Base-by-base conservation (phyloP, 176 grass and related monocot species). In the Elymus sibiricus region DNA sequence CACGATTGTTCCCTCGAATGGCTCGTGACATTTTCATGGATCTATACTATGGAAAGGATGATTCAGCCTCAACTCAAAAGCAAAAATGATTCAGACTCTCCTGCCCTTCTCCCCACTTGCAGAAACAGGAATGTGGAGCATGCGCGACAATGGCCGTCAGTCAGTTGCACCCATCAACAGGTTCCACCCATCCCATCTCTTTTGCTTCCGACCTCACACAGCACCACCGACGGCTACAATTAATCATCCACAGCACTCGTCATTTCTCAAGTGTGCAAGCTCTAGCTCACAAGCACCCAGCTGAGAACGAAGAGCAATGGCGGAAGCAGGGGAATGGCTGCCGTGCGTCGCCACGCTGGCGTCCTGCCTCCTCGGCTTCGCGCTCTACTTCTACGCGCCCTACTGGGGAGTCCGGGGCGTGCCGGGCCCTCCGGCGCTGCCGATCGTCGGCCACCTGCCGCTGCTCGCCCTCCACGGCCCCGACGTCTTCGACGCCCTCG, bases 341-440 rank as follows among this genome's bases (percentile, higher is more conserved):
- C 46, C 79, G 43, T 87, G 40, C 76, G 8, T 76, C 56, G 44
- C 74, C 64, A 49, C 65, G 37, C 8, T 38, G 82, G 43, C 58
- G 31, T 64, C 79, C 72, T 82, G 78, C 62, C 46, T 82, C 72
- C 73, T 68, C 70, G 79, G 51, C 74, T 86, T 86, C 29, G 16
- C 90, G n/a, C 40, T 94, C 26, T 91, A 96, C 87, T 92, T 90
- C 74, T 96, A 94, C 84, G 80, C 86, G 49, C 94, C 89, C 19
- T 90, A 79, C 73, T 96, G 89, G 87, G 83, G 35, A 12, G 49
- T 96, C 49, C 77, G 91, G 46, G 74, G 63, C 5, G 89, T 96
- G 66, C 94, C 91, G 11, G 91, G 91, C 31, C 87, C 87, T 49
- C 73, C 89, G 1, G 69, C 84, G 34, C 70, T 88, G 29, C 86